Base-by-base conservation (phyloP, 352 stramenopile species). In the Elongisporangium senticosum region DNA sequence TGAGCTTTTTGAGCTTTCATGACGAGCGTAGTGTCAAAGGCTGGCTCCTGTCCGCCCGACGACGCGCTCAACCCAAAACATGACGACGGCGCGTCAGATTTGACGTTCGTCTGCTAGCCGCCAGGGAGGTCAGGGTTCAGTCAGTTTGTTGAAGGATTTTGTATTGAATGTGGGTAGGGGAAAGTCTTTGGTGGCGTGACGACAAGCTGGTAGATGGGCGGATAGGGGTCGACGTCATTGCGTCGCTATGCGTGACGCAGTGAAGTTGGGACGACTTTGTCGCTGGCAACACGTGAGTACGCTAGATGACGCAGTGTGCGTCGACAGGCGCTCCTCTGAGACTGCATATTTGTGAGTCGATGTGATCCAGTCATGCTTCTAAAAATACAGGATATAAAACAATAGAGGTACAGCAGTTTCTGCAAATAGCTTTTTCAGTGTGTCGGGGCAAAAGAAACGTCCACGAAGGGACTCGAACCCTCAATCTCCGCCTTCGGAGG, bases 401-500 rank as follows among this genome's bases (percentile, higher is more conserved):
- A 17, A 43, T 43, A 43, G 33, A 43, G 33, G 33, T 43, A 43
- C 10, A 43, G 4, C 33, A 43, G 49, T 37, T 56, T 53, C 10
- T 59, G 37, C 39, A 37, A 57, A 58, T 23, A 49, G 26, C 53
- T 48, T 49, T 58, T 48, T 1, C 2, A 15, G 2, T 17, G 33
- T 15, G 11, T 10, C 3, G 11, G 2, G 33, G 33, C 1, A 53
- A 60, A 60, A 47, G 62, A 67, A 74, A 69, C 56, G 5, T 69
- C 83, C 76, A 86, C 76, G 76, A 72, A 74, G 76, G 76, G 73
- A 83, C 73, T 86, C 76, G 76, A 86, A 86, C 76, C 75, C 76
- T 71, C 73, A 86, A 86, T 86, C 73, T 86, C 74, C 80, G 76
- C 71, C 76, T 86, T 86, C 83, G 75, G 75, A 83, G 73, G 73